Evolutionary conservation across 257 asterid genomes (phyloP), one percentile per base, ranked within the genome.

Genomic region (Solanum paucissectum): DNA sequence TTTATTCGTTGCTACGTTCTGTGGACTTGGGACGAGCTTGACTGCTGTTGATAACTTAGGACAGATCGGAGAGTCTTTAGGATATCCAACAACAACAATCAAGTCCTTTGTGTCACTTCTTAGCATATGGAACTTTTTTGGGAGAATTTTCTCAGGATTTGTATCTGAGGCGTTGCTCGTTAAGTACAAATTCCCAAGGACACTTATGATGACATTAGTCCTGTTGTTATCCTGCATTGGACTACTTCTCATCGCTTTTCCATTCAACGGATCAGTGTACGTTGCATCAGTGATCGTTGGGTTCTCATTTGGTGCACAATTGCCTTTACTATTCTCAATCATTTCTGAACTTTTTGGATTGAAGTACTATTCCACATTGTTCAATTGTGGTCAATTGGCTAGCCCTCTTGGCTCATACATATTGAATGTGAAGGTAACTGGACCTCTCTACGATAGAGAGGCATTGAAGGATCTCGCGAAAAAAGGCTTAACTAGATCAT

Each of bases 31-130:
- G 0, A 91, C 95, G 11, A 95, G 98, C 83, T 85, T 95, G 23
- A 95, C 98, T 9, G 98, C 96, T 0, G 96, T 95, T 1, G 98
- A 95, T 87, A 95, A 95, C 92, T 82, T 95, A 85, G 98, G 98
- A 4, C 98, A 95, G 73, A 94, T 94, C 21, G 98, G 98, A 1
- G 96, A 94, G 74, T 91, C 98, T 4, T 86, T 95, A 34, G 96
- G 96, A 6, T 95, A 95, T 89, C 98, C 98, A 10, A 90, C 89
- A 13, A 94, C 92, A 84, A 95, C 98, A 3, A 87, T 92, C 10
- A 93, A 91, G 9, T 72, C 98, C 21, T 95, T 95, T 12, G 92
- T 94, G 25, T 95, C 96, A 8, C 95, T 95, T 10, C 89, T 95
- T 3, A 94, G 98, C 74, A 94, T 95, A 64, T 95, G 98, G 98